A percentile compares a stretch with the other conserved stretches of the same genome.
phyloP scores from a whole-genome alignment of 257 asterid species.

The Gardenia jasminoides region DNA sequence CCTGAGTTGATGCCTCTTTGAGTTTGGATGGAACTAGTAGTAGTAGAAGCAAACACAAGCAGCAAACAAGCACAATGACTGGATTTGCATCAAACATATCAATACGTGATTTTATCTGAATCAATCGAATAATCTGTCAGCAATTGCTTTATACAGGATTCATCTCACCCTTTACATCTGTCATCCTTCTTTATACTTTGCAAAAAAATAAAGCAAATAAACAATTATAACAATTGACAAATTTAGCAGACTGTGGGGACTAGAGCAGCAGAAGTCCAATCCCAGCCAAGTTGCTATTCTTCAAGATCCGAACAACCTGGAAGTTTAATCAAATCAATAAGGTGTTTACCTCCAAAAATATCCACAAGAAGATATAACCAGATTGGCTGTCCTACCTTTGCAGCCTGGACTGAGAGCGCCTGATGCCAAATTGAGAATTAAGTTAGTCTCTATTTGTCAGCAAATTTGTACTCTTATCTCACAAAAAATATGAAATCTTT shows the following conservation, averaged over 20 bases:
- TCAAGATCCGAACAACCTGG: conserved; percentile 69
- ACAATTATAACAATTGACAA: not conserved
- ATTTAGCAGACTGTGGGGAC: not conserved
- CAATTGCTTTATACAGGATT: not conserved
- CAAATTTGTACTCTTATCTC: not conserved
- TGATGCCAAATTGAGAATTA: conserved; percentile 30
- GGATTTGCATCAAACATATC: not conserved
- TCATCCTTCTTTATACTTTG: conserved; percentile 5
- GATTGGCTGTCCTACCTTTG: conserved; percentile 39
- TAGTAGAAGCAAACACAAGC: not conserved
- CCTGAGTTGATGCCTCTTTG: not conserved
- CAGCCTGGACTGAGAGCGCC: conserved; percentile 58
- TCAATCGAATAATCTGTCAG: not conserved
- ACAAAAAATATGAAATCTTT: not conserved
- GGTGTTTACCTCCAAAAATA: not conserved
- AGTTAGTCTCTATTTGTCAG: conserved; percentile 26
- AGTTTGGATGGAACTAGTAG: not conserved
- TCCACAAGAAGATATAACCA: not conserved
- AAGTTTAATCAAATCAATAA: conserved; percentile 13
- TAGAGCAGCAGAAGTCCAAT: conserved; percentile 1
- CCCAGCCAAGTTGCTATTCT: conserved; percentile 10
- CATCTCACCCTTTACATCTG: not conserved
- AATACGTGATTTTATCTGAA: not conserved
- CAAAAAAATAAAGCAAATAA: not conserved
- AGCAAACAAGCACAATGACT: not conserved